Evolutionary conservation across 1,284 basidiomycete species (phyloP), one percentile per base, ranked within the genome.

Genomic region (Naganishia sp.): DNA sequence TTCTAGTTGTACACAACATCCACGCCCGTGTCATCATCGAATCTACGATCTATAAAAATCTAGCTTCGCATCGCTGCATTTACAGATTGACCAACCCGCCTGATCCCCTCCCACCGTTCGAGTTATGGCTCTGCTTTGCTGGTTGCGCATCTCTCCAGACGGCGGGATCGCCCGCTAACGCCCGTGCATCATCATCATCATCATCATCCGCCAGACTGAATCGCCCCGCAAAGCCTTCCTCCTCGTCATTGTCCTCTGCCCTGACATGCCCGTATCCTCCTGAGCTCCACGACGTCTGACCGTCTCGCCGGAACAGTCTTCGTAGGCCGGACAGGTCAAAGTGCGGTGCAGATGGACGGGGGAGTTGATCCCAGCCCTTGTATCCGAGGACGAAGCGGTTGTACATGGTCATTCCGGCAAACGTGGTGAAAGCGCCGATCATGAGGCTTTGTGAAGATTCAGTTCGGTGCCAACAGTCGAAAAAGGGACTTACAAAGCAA

Each of bases 221-320:
- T 18, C 78, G 67, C 36, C 72, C 65, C n/a, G 77, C 75, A 80
- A 92, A 90, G 45, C 73, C 72, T 55, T 81, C 83, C 59, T 83
- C 82, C 69, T 86, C 82, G 68, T 84, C 77, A 46, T 75, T 66
- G 43, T 79, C 77, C 45, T 78, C 75, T 4, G 75, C 74, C 13
- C 75, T 65, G 25, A 77, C 70, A 56, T 72, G 70, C 25, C 68
- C 70, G 64, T 78, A 78, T 1, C 78, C 77, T 63, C 75, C 70
- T 59, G 45, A 64, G 52, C 72, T 70, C 70, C 73, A 74, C 46
- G 72, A 72, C 42, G 73, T 74, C 73, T 73, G 74, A 13, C 69
- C 66, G 28, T 61, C 49, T 28, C 23, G 56, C 18, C 39, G 48
- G 31, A 55, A 46, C 18, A 54, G 31, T 43, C 57, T 52, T 39